These are phyloP conservation scores for Inosperma sp. DNA, from an alignment of 768 basidiomycete species.

Conservation along the genomic window DNA sequence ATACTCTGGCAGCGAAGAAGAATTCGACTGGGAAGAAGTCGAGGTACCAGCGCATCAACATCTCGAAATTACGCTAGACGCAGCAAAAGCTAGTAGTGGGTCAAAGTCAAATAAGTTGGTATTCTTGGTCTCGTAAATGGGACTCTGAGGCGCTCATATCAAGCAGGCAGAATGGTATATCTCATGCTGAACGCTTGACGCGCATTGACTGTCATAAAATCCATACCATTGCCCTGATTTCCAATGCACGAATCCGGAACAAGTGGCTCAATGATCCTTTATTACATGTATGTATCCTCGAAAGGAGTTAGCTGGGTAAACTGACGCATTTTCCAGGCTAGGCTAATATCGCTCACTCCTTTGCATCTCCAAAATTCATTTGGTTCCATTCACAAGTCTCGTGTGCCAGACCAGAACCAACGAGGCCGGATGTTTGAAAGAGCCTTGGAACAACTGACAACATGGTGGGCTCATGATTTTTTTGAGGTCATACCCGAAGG, in stretches of 20 bases:
- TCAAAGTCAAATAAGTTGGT: conserved; percentile 44
- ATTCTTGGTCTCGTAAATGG: conserved; percentile 7
- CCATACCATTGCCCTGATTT: conserved; percentile 79
- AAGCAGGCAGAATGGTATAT: conserved; percentile 44
- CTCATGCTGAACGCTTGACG: conserved; percentile 64
- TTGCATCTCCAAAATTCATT: conserved; percentile 77
- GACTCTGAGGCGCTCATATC: conserved; percentile 16
- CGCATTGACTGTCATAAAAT: conserved; percentile 85
- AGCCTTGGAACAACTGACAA: conserved; percentile 64
- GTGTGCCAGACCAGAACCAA: conserved; percentile 71
- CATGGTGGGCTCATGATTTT: conserved; percentile 82
- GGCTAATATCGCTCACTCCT: conserved; percentile 84
- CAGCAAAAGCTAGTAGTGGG: conserved; percentile 33
- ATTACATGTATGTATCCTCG: conserved; percentile 67
- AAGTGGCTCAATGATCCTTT: conserved; percentile 77
- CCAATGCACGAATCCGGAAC: conserved; percentile 73
- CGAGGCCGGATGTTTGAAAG: conserved; percentile 87
- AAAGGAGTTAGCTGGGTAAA: too few relatives aligned
- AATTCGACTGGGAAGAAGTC: conserved; percentile 80
- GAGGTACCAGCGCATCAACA: conserved; percentile 49
- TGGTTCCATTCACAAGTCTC: conserved; percentile 72
- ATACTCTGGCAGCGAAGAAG: conserved; percentile 53
- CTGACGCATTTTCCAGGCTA: conserved; percentile 72
- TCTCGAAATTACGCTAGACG: conserved; percentile 69
- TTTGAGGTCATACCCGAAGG: conserved; percentile 59